Conservation (phyloP, 495 filamentous ascomycete species). For the Xylaria palmicola region DNA sequence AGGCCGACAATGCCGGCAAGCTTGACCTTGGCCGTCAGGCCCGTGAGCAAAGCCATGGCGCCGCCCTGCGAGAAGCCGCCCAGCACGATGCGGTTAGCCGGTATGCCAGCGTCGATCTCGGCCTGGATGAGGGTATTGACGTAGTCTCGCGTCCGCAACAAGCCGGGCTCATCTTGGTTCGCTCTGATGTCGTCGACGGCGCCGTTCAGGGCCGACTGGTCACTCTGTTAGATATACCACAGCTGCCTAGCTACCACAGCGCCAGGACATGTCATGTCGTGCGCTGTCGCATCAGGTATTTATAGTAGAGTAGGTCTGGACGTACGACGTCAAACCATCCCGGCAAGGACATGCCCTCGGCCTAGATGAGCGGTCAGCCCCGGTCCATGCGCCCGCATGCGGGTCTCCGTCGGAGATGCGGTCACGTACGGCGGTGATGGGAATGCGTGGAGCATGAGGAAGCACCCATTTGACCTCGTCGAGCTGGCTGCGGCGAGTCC, state of each 20-base stretch:
- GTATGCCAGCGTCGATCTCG: slow-evolving; percentile 80
- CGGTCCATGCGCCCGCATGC: not conserved
- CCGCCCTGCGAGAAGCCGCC: slow-evolving; percentile 64
- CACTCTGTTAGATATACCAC: not conserved
- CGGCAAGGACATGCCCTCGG: slow-evolving; percentile 80
- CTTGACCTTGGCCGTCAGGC: slow-evolving; percentile 69
- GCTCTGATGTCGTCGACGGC: slow-evolving; percentile 26
- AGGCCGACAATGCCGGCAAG: slow-evolving; percentile 86
- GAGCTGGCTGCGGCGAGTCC: slow-evolving; percentile 77
- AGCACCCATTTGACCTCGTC: slow-evolving; percentile 90
- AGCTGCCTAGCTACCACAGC: not conserved
- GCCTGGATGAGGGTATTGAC: slow-evolving; percentile 79
- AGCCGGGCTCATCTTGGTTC: slow-evolving; percentile 75
- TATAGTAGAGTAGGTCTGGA: slow-evolving; percentile 28
- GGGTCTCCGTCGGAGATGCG: not conserved
- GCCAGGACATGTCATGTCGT: not conserved
- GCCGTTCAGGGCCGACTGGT: slow-evolving; percentile 26
- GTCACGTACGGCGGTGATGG: slow-evolving; percentile 74
- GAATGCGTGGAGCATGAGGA: slow-evolving; percentile 87
- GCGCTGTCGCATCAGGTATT: not conserved
- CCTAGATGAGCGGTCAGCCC: slow-evolving; percentile 45
- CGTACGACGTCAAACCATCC: slow-evolving; percentile 91
- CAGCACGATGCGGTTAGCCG: slow-evolving; percentile 77
- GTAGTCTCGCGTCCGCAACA: slow-evolving; percentile 68
- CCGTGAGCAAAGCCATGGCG: slow-evolving; percentile 57